Percentiles rank a stretch among this genome's conserved stretches.
These are phyloP conservation scores for Candida chauliodis DNA, from an alignment of 805 yeast genomes.

Conservation along the genomic window DNA sequence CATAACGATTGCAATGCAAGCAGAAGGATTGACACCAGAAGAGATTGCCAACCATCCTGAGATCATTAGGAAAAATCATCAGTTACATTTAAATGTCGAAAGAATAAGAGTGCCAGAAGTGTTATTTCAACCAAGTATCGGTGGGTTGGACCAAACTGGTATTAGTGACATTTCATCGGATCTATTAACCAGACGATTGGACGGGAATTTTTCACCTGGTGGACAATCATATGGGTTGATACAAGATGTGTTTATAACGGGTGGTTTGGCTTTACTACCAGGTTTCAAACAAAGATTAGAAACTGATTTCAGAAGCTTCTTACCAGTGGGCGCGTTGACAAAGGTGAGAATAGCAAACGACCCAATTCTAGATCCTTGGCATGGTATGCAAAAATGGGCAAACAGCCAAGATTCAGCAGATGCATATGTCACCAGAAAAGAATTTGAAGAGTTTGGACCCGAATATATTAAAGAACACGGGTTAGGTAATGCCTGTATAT, in stretches of 20 bases:
- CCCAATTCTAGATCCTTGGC: slow-evolving; percentile 85
- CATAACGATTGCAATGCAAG: slow-evolving; percentile 51
- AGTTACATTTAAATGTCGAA: slow-evolving; percentile 86
- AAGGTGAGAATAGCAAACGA: slow-evolving; percentile 60
- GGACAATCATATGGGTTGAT: slow-evolving; percentile 53
- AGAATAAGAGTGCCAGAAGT: slow-evolving; percentile 91
- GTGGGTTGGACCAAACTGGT: slow-evolving; percentile 96
- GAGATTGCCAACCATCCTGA: slow-evolving; percentile 51
- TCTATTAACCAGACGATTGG: slow-evolving; percentile 57
- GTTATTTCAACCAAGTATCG: slow-evolving; percentile 86
- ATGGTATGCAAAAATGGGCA: slow-evolving; percentile 86
- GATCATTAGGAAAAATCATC: slow-evolving; percentile 81
- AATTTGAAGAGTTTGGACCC: slow-evolving; percentile 85
- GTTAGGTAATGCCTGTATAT: slow-evolving; percentile 57
- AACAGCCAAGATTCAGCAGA: slow-evolving; percentile 35
- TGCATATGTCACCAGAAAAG: slow-evolving; percentile 58
- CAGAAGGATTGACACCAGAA: slow-evolving; percentile 39
- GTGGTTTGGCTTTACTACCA: slow-evolving; percentile 71
- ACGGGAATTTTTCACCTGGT: slow-evolving; percentile 48
- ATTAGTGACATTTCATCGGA: slow-evolving; percentile 73
- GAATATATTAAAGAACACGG: slow-evolving; percentile 87
- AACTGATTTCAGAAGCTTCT: slow-evolving; percentile 61
- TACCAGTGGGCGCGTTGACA: slow-evolving; percentile 67
- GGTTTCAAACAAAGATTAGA: slow-evolving; percentile 67
- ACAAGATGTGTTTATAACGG: slow-evolving; percentile 75